Base-by-base conservation (phyloP, 2,329 filamentous ascomycete species). In the Gremmenia infestans region DNA sequence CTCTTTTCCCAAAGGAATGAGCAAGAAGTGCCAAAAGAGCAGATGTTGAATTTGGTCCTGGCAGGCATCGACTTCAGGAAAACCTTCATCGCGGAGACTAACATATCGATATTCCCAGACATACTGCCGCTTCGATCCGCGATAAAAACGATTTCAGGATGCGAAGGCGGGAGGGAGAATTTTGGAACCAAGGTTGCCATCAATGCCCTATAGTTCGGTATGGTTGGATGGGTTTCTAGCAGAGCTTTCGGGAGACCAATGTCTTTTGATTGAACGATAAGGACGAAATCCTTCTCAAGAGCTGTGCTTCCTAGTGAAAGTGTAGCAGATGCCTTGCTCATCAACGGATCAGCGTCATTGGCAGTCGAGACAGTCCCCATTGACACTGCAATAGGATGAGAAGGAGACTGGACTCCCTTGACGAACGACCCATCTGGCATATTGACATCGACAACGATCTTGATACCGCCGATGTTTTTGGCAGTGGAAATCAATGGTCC, bases 71-170 rank as follows among this genome's bases (percentile, higher is more conserved):
- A 87, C 66, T 85, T 86, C 55, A 88, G 72, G 62, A 88, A 88
- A 22, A 88, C 73, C 5, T 79, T 76, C 22, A 88, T 72, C 0
- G 84, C 83, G 1, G 76, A 71, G 23, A 76, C 72, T 3, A 86
- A 74, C 35, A 82, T 77, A 0, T 62, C 59, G 1, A 87, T 86
- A 40, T 78, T 80, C 4, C 61, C 60, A 0, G 43, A 25, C 85
- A 88, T 88, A 56, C 84, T 88, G 0, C 85, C 86, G 54, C 85
- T 88, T 51, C 86, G 79, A 67, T 91, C 88, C 54, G 84, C 86
- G 4, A 91, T 72, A 61, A 91, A 90, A 17, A 91, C 81, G 22
- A 91, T 78, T 66, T 91, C 87, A 3, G 76, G 74, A 53, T 68
- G 71, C 8, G 77, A 74, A 0, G 77, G 67, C 0, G 82, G 81